Evolutionary conservation across 2,329 filamentous ascomycete species (phyloP).

Genomic region (Trichoderma breve): DNA sequence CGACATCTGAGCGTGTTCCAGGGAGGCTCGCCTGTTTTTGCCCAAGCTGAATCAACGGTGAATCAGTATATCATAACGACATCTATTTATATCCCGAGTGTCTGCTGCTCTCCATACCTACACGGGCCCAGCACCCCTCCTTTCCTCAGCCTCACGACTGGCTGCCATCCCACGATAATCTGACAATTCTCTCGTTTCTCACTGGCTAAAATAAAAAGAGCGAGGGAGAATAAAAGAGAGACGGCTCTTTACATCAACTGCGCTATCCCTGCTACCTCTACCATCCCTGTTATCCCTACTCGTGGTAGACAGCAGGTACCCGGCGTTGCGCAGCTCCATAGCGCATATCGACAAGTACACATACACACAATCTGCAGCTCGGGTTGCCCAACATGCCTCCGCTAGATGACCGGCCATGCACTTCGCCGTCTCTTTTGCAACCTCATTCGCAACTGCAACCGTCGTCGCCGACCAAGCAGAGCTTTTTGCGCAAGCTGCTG

Average conservation of each 20-base stretch:
- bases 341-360: conserved; percentile 2
- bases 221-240: neutral
- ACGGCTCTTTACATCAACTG: neutral
- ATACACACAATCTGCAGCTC: neutral
- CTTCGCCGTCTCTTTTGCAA: conserved; percentile 26
- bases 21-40: neutral
- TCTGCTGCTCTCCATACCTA: neutral
- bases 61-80: neutral
- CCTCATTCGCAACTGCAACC: conserved; percentile 20
- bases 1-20: neutral
- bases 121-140: neutral
- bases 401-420: conserved; percentile 30
- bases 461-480: conserved; percentile 24
- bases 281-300: neutral
- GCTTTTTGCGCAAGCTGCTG: conserved; percentile 33
- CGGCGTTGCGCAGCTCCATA: neutral
- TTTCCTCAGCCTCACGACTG: conserved; percentile 10
- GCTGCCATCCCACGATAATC: conserved; percentile 4
- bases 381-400: conserved; percentile 32
- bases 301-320: neutral
- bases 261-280: neutral
- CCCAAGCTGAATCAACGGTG: neutral
- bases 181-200: neutral
- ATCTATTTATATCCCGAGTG: conserved; percentile 1
- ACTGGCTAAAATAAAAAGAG: conserved; percentile 5